Conservation (phyloP, 805 yeast species). For the Saccharomycopsis sp. region DNA sequence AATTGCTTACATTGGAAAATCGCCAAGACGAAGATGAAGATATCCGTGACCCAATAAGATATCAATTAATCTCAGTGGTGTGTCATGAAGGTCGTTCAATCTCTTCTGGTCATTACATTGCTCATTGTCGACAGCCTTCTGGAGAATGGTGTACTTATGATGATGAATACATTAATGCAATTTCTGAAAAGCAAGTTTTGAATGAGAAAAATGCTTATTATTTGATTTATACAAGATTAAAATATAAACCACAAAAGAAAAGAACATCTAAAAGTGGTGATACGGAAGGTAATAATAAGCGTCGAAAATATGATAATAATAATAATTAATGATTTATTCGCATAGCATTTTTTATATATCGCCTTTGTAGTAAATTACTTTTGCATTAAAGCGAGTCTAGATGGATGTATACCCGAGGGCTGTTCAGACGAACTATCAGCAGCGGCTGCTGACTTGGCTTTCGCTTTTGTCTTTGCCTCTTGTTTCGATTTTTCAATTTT, state of each 20-base stretch:
- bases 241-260: conserved; percentile 38
- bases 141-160: conserved; percentile 92
- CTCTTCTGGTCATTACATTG: conserved; percentile 87
- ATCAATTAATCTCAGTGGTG: conserved; percentile 74
- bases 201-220: conserved; percentile 88
- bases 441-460: no score
- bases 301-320: neutral
- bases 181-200: conserved; percentile 65
- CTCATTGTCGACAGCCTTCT: conserved; percentile 88
- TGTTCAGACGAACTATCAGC: neutral
- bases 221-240: conserved; percentile 71
- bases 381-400: conserved; percentile 20
- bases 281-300: neutral
- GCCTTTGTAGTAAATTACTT: no score
- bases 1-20: conserved; percentile 33
- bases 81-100: conserved; percentile 94
- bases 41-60: conserved; percentile 40
- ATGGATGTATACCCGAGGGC: conserved; percentile 19
- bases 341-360: no score
- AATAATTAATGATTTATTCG: no score
- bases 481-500: conserved; percentile 44
- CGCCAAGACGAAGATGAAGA: conserved; percentile 10
- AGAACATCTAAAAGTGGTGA: neutral
- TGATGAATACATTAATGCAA: conserved; percentile 77
- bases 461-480: conserved; percentile 29